Evolutionary conservation across 768 basidiomycete species (phyloP).

Genomic region (Zangia roseola): DNA sequence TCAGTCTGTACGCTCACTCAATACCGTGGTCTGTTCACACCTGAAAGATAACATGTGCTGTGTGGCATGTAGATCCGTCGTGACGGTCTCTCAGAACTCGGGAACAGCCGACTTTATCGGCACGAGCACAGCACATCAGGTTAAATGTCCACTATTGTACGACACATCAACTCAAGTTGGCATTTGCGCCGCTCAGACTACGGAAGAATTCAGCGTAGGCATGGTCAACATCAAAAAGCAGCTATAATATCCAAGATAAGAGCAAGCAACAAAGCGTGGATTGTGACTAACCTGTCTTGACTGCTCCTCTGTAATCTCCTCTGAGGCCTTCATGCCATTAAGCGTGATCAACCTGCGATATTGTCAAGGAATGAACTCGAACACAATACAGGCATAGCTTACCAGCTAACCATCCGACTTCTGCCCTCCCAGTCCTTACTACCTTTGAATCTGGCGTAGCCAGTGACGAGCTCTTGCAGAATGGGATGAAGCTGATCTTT

Average conservation of each 20-base stretch:
- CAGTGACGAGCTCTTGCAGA: conserved; percentile 91
- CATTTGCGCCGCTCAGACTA: conserved; percentile 53
- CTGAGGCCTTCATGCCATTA: conserved; percentile 95
- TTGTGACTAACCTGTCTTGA: conserved; percentile 68
- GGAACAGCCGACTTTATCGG: too few species aligned
- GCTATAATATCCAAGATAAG: conserved; percentile 38
- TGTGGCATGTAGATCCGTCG: too few species aligned
- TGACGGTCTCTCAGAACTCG: too few species aligned
- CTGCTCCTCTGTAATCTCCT: conserved; percentile 95
- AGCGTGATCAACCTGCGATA: conserved; percentile 83
- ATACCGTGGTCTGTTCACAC: too few species aligned
- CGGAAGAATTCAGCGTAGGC: conserved; percentile 94
- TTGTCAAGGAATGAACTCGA: neutral
- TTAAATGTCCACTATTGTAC: too few species aligned
- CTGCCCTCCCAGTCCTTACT: conserved; percentile 97
- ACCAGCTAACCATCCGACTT: conserved; percentile 89
- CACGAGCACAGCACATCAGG: too few species aligned
- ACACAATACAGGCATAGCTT: conserved; percentile 24
- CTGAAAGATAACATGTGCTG: too few species aligned
- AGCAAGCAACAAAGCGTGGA: neutral
- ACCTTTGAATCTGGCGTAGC: conserved; percentile 91
- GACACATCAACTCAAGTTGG: conserved; percentile 19
- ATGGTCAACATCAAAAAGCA: conserved; percentile 95
- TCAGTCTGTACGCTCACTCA: too few species aligned
- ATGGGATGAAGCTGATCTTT: conserved; percentile 97